Evolutionary conservation across 2,329 filamentous ascomycete species (phyloP).

Genomic region (Chaetomium globosum): DNA sequence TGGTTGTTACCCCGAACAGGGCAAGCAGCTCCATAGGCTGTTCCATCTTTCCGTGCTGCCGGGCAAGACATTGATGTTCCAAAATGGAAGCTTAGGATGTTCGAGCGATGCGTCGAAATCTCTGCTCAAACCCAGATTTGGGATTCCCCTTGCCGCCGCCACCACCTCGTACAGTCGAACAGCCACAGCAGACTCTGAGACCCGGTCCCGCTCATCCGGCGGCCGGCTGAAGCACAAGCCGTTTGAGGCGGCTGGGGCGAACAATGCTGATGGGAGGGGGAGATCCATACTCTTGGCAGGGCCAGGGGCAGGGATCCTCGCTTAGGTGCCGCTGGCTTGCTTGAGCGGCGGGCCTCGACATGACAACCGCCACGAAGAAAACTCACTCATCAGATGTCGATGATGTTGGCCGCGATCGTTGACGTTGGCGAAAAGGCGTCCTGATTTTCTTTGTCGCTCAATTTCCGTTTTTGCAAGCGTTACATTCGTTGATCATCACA

Average conservation of each 20-base stretch:
- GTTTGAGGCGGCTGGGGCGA: constrained; percentile 37
- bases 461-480: constrained; percentile 5
- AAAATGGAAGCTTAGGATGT: not conserved
- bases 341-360: constrained; percentile 7
- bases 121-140: not conserved
- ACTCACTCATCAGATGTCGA: not conserved
- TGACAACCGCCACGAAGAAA: not conserved
- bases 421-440: not conserved
- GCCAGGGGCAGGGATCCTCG: constrained; percentile 7
- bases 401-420: constrained; percentile 2
- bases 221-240: constrained; percentile 38
- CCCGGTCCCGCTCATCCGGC: constrained; percentile 33
- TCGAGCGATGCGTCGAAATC: not conserved
- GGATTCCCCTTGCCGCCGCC: constrained; percentile 31
- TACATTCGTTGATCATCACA: not conserved
- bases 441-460: not conserved
- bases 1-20: not conserved
- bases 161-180: constrained; percentile 4
- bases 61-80: not conserved
- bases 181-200: constrained; percentile 34
- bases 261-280: constrained; percentile 21
- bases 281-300: constrained; percentile 9
- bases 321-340: constrained; percentile 4
- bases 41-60: too few relatives aligned
- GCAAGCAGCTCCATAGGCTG: not conserved